Evolutionary conservation across 2,329 filamentous ascomycete species (phyloP).

Genomic region (Penicillium sp.): DNA sequence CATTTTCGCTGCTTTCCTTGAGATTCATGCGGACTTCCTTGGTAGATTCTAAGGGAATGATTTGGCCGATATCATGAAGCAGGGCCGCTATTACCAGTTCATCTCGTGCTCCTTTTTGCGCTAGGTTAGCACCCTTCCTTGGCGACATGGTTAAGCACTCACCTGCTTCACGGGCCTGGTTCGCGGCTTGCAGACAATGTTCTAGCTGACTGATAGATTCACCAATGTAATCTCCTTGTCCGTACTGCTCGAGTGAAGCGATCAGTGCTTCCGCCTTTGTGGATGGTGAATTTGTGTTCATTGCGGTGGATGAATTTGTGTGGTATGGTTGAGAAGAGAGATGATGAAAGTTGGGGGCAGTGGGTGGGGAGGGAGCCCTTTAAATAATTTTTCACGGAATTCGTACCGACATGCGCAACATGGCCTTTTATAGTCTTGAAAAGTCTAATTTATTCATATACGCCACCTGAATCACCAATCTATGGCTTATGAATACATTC

Average conservation of each 20-base stretch:
- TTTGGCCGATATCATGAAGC: constrained; percentile 46
- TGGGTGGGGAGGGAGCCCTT: not conserved
- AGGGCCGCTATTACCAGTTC: constrained; percentile 39
- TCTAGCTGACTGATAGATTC: constrained; percentile 38
- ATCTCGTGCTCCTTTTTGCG: constrained; percentile 16
- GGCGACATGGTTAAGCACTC: not conserved
- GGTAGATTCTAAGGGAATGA: constrained; percentile 36
- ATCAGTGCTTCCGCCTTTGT: constrained; percentile 23
- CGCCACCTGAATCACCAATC: not conserved
- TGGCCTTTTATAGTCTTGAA: not conserved
- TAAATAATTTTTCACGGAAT: constrained; percentile 1
- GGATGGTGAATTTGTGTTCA: constrained; percentile 7
- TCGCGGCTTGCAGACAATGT: constrained; percentile 34
- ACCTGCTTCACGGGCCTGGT: constrained; percentile 31
- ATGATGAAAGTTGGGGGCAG: not conserved
- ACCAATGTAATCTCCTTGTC: constrained; percentile 36
- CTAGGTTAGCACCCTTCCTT: not conserved
- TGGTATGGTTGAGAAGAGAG: not conserved
- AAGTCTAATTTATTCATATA: not conserved
- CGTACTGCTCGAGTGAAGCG: constrained; percentile 29
- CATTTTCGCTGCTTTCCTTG: constrained; percentile 26
- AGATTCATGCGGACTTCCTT: constrained; percentile 31
- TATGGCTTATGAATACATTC: not conserved
- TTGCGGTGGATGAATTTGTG: not conserved
- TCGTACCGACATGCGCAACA: not conserved